phyloP scores from a whole-genome alignment of 2,329 filamentous ascomycete genomes.

The Pyrenochaeta sp. region DNA sequence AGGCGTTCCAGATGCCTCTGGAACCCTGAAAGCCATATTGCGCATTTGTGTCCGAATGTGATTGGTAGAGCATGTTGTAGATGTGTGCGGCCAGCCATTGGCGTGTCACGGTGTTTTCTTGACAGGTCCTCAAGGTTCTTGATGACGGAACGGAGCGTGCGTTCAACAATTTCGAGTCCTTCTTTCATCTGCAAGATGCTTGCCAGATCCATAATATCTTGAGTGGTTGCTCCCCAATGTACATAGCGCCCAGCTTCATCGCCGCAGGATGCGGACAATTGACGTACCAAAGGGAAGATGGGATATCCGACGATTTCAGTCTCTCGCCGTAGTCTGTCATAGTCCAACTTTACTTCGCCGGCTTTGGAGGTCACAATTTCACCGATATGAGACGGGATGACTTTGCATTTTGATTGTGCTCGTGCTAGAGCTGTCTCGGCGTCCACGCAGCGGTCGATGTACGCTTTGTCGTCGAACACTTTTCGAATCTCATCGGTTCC shows the following conservation, averaged over 20 bases:
- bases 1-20: constrained; percentile 60
- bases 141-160: constrained; percentile 55
- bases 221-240: constrained; percentile 68
- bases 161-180: constrained; percentile 59
- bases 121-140: constrained; percentile 55
- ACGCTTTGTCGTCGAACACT: constrained; percentile 61
- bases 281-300: constrained; percentile 61
- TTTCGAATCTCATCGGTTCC: constrained; percentile 62
- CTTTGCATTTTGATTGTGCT: constrained; percentile 58
- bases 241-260: constrained; percentile 57
- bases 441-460: constrained; percentile 59
- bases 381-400: constrained; percentile 56
- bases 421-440: constrained; percentile 62
- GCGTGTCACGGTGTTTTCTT: constrained; percentile 59
- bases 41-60: constrained; percentile 67
- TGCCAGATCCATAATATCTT: constrained; percentile 67
- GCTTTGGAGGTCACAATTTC: constrained; percentile 43
- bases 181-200: constrained; percentile 63
- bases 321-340: constrained; percentile 53
- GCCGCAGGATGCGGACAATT: constrained; percentile 53
- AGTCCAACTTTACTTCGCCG: constrained; percentile 49
- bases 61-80: constrained; percentile 66
- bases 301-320: constrained; percentile 66
- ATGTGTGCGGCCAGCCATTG: constrained; percentile 67
- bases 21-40: constrained; percentile 62